These are phyloP conservation scores for Fusarium guadeloupense DNA, from an alignment of 2,329 filamentous ascomycete species.

Conservation along the genomic window DNA sequence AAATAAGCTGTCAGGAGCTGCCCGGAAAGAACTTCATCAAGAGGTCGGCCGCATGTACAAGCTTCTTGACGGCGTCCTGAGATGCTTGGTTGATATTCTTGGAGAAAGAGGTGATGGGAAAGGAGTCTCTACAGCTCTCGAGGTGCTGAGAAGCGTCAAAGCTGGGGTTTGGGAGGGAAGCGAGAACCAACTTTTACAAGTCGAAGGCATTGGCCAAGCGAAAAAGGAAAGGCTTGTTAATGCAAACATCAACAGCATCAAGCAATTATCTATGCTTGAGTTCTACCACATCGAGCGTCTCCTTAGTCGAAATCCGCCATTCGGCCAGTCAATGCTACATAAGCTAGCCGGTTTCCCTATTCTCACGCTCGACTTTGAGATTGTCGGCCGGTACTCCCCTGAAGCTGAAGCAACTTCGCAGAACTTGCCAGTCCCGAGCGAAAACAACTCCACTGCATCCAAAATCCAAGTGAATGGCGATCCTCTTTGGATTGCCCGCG, in stretches of 20 bases:
- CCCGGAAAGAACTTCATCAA: slow-evolving; percentile 47
- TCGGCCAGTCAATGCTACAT: slow-evolving; percentile 75
- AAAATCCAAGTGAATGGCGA: neutral
- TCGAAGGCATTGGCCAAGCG: slow-evolving; percentile 79
- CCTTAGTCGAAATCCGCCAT: slow-evolving; percentile 83
- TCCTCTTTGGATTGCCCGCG: slow-evolving; percentile 60
- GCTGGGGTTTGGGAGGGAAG: slow-evolving; percentile 85
- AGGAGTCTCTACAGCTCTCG: slow-evolving; percentile 74
- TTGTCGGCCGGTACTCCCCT: slow-evolving; percentile 36
- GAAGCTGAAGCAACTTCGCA: neutral
- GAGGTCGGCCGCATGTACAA: slow-evolving; percentile 47
- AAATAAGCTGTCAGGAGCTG: slow-evolving; percentile 52
- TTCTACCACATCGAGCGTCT: slow-evolving; percentile 79
- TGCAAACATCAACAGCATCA: slow-evolving; percentile 76
- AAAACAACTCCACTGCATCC: neutral
- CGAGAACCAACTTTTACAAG: slow-evolving; percentile 81
- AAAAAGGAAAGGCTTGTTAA: slow-evolving; percentile 77
- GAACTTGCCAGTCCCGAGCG: too few species aligned
- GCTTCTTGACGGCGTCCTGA: slow-evolving; percentile 48
- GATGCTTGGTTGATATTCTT: slow-evolving; percentile 52
- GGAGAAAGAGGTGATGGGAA: slow-evolving; percentile 66
- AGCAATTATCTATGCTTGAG: slow-evolving; percentile 73
- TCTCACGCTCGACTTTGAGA: slow-evolving; percentile 54
- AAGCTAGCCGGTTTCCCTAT: slow-evolving; percentile 75
- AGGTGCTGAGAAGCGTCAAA: slow-evolving; percentile 79